Evolutionary conservation across 1,284 basidiomycete species (phyloP).

Genomic region (Cryptococcus sp.): DNA sequence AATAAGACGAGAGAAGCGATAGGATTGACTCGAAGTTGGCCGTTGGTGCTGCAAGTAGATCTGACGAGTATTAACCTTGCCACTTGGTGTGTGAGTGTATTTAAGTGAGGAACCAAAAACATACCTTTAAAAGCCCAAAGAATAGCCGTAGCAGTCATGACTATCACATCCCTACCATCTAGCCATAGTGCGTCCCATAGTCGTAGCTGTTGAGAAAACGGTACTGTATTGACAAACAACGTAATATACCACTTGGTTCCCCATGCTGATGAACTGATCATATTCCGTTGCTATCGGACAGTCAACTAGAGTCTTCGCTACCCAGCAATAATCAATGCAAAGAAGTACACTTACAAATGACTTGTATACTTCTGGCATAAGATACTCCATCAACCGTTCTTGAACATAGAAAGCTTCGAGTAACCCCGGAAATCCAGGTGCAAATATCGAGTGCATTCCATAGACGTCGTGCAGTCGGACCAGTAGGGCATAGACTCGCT

Average conservation of each 20-base stretch:
- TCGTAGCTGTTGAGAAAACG: conserved; percentile 88
- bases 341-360: conserved; percentile 58
- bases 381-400: conserved; percentile 73
- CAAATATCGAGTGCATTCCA: conserved; percentile 81
- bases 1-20: conserved; percentile 82
- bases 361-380: conserved; percentile 82
- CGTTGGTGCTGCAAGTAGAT: conserved; percentile 20
- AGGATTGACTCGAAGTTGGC: conserved; percentile 90
- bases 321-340: not conserved
- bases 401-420: conserved; percentile 92
- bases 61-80: conserved; percentile 1
- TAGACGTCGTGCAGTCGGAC: conserved; percentile 84
- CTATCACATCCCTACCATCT: conserved; percentile 83
- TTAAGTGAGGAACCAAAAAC: conserved; percentile 16
- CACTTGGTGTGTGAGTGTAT: not conserved
- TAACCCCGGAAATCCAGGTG: conserved; percentile 91
- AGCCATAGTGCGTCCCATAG: conserved; percentile 91
- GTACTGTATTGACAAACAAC: conserved; percentile 89
- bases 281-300: conserved; percentile 60
- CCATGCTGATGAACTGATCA: conserved; percentile 87
- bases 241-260: conserved; percentile 99
- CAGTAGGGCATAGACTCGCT: conserved; percentile 74
- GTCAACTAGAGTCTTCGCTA: not conserved
- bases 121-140: conserved; percentile 82
- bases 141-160: conserved; percentile 77